Conservation (phyloP, 345 rosid species). For the Brassica cretica region DNA sequence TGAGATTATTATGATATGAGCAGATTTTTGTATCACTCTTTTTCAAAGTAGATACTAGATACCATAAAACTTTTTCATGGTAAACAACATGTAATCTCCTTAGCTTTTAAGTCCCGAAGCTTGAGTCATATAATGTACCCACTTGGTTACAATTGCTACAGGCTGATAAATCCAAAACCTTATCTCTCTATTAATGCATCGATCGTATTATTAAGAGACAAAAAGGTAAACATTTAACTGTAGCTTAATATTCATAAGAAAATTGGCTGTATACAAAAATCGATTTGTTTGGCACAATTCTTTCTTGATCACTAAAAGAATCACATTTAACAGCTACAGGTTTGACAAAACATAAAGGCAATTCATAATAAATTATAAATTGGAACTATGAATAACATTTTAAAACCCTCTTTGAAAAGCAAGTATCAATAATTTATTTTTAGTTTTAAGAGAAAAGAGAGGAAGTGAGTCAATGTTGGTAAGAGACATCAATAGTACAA, state of each 20-base stretch:
- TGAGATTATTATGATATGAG: conserved; percentile 13
- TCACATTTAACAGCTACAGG: not conserved
- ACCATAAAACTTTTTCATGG: not conserved
- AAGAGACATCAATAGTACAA: conserved; percentile 51
- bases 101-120: not conserved
- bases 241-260: not conserved
- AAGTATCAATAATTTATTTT: not conserved
- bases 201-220: not conserved
- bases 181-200: not conserved
- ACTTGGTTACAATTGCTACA: not conserved
- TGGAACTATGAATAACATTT: conserved; percentile 5
- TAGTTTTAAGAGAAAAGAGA: not conserved
- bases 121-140: not conserved
- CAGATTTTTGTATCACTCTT: not conserved
- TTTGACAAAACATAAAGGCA: not conserved
- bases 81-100: not conserved
- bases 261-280: not conserved
- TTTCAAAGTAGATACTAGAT: not conserved
- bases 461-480: conserved; percentile 6
- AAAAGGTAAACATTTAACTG: not conserved
- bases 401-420: not conserved
- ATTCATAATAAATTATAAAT: not conserved
- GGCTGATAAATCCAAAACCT: not conserved
- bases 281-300: not conserved
- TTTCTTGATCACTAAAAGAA: not conserved